Conservation (phyloP, 208 protist genomes). For the Wallacemonas rigidus region DNA sequence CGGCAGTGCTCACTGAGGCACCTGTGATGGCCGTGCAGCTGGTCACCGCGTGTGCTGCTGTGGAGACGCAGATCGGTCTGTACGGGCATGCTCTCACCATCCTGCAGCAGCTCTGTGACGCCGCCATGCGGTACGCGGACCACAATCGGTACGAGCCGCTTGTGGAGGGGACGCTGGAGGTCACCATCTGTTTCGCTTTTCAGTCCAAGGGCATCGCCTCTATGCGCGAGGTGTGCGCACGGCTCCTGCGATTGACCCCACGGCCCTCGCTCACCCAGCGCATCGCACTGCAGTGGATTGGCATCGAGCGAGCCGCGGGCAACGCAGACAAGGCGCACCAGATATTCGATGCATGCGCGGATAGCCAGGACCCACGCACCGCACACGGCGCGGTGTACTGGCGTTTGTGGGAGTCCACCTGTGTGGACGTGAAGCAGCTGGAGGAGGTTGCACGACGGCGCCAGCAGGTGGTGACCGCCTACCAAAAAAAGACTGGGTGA, state of each 20-base stretch:
- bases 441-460: slow-evolving; percentile 59
- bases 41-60: slow-evolving; percentile 53
- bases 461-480: slow-evolving; percentile 62
- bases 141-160: slow-evolving; percentile 29
- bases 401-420: slow-evolving; percentile 78
- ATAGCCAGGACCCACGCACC: slow-evolving; percentile 67
- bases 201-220: slow-evolving; percentile 44
- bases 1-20: slow-evolving; percentile 26
- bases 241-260: slow-evolving; percentile 34
- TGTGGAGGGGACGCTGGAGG: slow-evolving; percentile 52
- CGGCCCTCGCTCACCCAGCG: slow-evolving; percentile 54
- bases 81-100: slow-evolving; percentile 53
- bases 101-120: slow-evolving; percentile 29
- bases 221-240: slow-evolving; percentile 42
- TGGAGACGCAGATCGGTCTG: slow-evolving; percentile 63
- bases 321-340: slow-evolving; percentile 51
- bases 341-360: slow-evolving; percentile 68
- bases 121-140: slow-evolving; percentile 26
- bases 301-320: slow-evolving; percentile 65
- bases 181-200: slow-evolving; percentile 46
- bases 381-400: slow-evolving; percentile 66
- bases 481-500: slow-evolving; percentile 13
- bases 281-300: slow-evolving; percentile 76
- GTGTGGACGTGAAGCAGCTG: slow-evolving; percentile 55
- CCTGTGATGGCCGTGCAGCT: slow-evolving; percentile 49